These are phyloP conservation scores for Linum trigynum DNA, from an alignment of 345 rosid species.

Conservation along the genomic window DNA sequence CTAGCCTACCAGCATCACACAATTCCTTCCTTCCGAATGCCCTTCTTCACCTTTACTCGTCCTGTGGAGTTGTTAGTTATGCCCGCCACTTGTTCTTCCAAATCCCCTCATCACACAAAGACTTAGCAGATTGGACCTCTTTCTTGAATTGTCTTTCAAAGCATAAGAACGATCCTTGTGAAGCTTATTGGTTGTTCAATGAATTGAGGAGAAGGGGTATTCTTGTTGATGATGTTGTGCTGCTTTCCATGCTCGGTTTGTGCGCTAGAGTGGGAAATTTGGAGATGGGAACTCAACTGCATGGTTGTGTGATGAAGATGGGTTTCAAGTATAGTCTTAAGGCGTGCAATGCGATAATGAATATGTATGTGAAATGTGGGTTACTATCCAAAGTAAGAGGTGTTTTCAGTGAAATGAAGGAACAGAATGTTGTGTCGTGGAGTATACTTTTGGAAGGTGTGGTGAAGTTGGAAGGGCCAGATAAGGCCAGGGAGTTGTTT, in stretches of 20 bases:
- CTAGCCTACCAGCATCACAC: slow-evolving; percentile 28
- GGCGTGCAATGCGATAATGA: slow-evolving; percentile 57
- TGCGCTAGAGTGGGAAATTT: slow-evolving; percentile 42
- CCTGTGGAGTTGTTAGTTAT: slow-evolving; percentile 25
- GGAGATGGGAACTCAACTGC: slow-evolving; percentile 49
- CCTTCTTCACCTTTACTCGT: slow-evolving; percentile 45
- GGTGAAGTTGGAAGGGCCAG: slow-evolving; percentile 56
- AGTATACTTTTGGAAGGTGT: slow-evolving; percentile 51
- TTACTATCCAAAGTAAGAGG: slow-evolving; percentile 31
- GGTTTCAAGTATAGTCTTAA: slow-evolving; percentile 34
- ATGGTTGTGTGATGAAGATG: slow-evolving; percentile 44
- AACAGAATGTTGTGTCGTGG: slow-evolving; percentile 62
- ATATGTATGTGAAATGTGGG: slow-evolving; percentile 64
- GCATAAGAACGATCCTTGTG: slow-evolving; percentile 11
- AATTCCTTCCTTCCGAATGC: slow-evolving; percentile 45
- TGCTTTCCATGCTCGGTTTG: slow-evolving; percentile 45
- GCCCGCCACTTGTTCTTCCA: slow-evolving; percentile 61
- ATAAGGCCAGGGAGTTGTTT: slow-evolving; percentile 44
- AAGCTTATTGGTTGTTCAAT: slow-evolving; percentile 34
- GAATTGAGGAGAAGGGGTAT: slow-evolving; percentile 34
- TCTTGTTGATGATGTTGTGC: slow-evolving; percentile 45
- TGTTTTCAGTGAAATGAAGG: slow-evolving; percentile 41
- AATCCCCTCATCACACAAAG: slow-evolving; percentile 54
- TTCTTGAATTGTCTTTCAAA: slow-evolving; percentile 44
- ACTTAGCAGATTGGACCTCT: slow-evolving; percentile 63